A percentile compares a stretch with the other conserved stretches of the same genome.
Conservation (phyloP, 768 basidiomycete species). For the Lentinula lateritia region DNA sequence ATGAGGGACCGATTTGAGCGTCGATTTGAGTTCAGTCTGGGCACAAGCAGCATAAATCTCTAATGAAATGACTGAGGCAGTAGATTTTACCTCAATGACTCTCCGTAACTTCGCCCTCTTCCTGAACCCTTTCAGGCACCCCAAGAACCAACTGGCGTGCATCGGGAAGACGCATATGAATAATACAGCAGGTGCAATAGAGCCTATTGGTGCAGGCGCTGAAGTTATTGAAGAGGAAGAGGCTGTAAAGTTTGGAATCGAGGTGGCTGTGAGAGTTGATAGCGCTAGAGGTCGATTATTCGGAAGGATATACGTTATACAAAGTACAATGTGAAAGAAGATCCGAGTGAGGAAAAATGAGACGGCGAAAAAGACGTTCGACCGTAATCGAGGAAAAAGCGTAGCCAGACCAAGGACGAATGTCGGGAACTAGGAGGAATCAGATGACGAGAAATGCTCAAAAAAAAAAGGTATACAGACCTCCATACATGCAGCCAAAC, state of each 20-base stretch:
- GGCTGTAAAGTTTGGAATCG: neutral
- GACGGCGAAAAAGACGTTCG: conserved; percentile 42
- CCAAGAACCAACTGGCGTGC: conserved; percentile 49
- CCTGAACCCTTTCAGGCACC: conserved; percentile 43
- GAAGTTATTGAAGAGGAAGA: neutral
- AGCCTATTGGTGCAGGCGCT: conserved; percentile 21
- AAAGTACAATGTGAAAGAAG: conserved; percentile 33
- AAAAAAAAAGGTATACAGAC: conserved; percentile 17
- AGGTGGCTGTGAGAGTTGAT: neutral
- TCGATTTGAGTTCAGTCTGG: neutral
- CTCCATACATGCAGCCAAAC: conserved; percentile 44
- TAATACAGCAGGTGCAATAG: conserved; percentile 32
- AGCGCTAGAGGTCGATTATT: conserved; percentile 17
- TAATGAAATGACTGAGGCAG: neutral
- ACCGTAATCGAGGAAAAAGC: conserved; percentile 37
- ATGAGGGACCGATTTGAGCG: neutral
- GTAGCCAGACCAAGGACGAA: conserved; percentile 43
- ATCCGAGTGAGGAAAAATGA: conserved; percentile 51
- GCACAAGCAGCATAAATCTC: neutral
- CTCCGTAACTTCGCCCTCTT: conserved; percentile 20
- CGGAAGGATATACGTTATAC: conserved; percentile 21
- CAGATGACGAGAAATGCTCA: neutral
- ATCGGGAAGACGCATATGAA: conserved; percentile 39
- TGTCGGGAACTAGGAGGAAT: conserved; percentile 38
- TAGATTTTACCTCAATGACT: neutral